phyloP scores from a whole-genome alignment of 495 filamentous ascomycete species.

The Talaromyces borbonicus region DNA sequence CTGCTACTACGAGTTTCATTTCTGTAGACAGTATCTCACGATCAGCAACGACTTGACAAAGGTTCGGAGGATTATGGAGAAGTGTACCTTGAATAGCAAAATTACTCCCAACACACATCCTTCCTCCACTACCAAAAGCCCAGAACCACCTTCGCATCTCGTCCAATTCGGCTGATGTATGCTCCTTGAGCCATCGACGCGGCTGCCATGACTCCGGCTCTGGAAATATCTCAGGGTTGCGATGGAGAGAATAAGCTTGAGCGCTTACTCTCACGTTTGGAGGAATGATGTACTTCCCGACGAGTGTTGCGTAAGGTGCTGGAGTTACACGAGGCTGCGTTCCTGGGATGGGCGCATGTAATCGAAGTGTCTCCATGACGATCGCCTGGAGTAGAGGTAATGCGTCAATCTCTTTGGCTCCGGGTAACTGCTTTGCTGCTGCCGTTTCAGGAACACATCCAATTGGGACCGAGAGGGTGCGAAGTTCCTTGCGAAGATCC shows the following conservation, averaged over 20 bases:
- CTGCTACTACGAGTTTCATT: slow-evolving; percentile 38
- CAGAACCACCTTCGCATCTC: slow-evolving; percentile 66
- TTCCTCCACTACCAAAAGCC: slow-evolving; percentile 74
- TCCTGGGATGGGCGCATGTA: slow-evolving; percentile 66
- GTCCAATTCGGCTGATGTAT: slow-evolving; percentile 27
- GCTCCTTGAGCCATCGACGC: slow-evolving; percentile 47
- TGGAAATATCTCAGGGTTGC: slow-evolving; percentile 51
- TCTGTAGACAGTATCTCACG: slow-evolving; percentile 26
- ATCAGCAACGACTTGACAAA: background rate
- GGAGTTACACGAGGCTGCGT: slow-evolving; percentile 69
- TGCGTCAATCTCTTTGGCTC: slow-evolving; percentile 56
- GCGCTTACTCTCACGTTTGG: slow-evolving; percentile 59
- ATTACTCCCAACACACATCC: slow-evolving; percentile 80
- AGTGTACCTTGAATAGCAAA: slow-evolving; percentile 65
- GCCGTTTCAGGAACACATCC: slow-evolving; percentile 9
- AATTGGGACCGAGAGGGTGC: slow-evolving; percentile 35
- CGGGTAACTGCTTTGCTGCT: slow-evolving; percentile 24
- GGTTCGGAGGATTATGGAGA: background rate
- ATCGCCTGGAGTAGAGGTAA: slow-evolving; percentile 67
- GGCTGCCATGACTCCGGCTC: slow-evolving; percentile 52
- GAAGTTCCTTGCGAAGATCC: slow-evolving; percentile 51
- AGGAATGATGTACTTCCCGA: slow-evolving; percentile 44
- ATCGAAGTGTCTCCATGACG: slow-evolving; percentile 64
- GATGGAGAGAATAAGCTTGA: slow-evolving; percentile 62
- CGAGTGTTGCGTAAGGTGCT: slow-evolving; percentile 38